Evolutionary conservation across 164 flowering plant species (phyloP).

Genomic region (Stephania japonica): DNA sequence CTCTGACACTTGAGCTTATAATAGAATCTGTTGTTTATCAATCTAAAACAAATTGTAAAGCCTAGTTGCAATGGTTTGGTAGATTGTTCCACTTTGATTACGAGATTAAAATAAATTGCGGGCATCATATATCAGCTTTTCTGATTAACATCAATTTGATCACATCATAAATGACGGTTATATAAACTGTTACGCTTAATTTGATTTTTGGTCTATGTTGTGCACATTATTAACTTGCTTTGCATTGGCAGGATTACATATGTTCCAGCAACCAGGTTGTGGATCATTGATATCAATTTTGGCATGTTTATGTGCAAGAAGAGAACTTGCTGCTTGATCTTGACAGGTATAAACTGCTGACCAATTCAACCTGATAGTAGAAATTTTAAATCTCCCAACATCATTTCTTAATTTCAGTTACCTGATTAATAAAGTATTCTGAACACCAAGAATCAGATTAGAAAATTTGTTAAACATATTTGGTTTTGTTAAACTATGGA

Average conservation of each 20-base stretch:
- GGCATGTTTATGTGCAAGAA: neutral
- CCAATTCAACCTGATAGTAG: neutral
- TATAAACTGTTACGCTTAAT: neutral
- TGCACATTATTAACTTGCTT: neutral
- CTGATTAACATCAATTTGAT: neutral
- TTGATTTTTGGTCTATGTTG: neutral
- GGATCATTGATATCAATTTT: neutral
- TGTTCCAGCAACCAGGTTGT: neutral
- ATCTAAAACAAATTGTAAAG: neutral
- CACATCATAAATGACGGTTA: neutral
- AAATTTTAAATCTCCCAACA: too few relatives aligned
- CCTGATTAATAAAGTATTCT: neutral
- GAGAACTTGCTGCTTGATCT: neutral
- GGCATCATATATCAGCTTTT: neutral
- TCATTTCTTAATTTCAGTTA: too few relatives aligned
- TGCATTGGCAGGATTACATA: neutral
- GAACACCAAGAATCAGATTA: neutral
- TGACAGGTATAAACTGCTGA: neutral
- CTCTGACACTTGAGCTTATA: neutral
- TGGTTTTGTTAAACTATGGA: neutral
- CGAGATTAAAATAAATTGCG: neutral
- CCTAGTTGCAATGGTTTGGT: neutral
- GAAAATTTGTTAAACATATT: neutral
- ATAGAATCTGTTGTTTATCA: neutral
- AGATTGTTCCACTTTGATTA: neutral